A percentile compares a stretch with the other conserved stretches of the same genome.
Evolutionary conservation across 495 filamentous ascomycete species (phyloP).

Genomic region (Halenospora varia): DNA sequence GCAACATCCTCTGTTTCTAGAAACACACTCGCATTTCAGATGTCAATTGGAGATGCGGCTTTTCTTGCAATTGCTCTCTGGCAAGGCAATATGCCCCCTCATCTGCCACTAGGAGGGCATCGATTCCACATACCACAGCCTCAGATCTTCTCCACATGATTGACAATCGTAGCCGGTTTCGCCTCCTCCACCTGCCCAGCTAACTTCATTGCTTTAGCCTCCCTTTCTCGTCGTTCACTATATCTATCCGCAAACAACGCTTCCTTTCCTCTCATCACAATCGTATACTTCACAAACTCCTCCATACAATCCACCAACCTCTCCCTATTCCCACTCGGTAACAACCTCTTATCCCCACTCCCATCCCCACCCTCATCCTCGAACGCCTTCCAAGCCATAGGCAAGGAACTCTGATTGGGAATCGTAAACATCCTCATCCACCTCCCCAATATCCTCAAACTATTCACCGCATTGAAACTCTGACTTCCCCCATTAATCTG

Average conservation of each 20-base stretch:
- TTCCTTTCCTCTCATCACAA: constrained; percentile 59
- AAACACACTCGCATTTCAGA: too few relatives aligned
- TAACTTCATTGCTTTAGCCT: constrained; percentile 32
- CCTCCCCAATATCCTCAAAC: constrained; percentile 61
- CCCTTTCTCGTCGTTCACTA: constrained; percentile 52
- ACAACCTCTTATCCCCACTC: constrained; percentile 49
- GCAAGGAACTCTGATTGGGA: constrained; percentile 65
- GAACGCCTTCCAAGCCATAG: constrained; percentile 63
- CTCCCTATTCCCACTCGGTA: constrained; percentile 60
- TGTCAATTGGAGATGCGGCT: too few relatives aligned
- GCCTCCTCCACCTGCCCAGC: background rate
- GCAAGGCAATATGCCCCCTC: too few relatives aligned
- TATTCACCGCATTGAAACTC: constrained; percentile 73
- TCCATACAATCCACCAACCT: constrained; percentile 73
- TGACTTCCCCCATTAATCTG: constrained; percentile 67
- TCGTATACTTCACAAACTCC: constrained; percentile 72
- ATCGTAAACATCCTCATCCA: constrained; percentile 81
- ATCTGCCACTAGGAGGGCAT: too few relatives aligned
- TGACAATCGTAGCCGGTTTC: background rate
- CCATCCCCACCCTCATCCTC: constrained; percentile 37
- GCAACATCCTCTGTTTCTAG: too few relatives aligned
- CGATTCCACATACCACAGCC: too few relatives aligned
- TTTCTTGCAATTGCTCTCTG: too few relatives aligned
- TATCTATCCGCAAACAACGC: constrained; percentile 62
- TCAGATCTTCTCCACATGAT: background rate